These are phyloP conservation scores for Phytophthora lateralis DNA, from an alignment of 352 stramenopile species.

Conservation along the genomic window DNA sequence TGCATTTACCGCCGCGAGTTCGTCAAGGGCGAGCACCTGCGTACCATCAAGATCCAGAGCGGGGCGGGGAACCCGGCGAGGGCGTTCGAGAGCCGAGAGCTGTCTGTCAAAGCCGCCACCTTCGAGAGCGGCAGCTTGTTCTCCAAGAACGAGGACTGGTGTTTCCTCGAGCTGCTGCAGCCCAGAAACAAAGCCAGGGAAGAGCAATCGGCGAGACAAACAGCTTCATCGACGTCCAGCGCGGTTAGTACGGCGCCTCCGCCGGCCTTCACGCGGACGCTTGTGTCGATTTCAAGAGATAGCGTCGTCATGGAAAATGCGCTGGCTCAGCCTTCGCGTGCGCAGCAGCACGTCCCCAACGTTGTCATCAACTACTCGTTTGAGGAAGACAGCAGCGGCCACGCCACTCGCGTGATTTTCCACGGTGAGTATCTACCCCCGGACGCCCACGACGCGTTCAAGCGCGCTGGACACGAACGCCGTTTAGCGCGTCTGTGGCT, in stretches of 20 bases:
- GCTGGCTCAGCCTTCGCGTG: background rate
- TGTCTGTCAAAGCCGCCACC: slow-evolving; percentile 42
- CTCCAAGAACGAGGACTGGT: slow-evolving; percentile 46
- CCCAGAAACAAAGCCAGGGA: slow-evolving; percentile 31
- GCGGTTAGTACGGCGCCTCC: slow-evolving; percentile 2
- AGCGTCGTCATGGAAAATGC: slow-evolving; percentile 24
- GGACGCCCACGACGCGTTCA: slow-evolving; percentile 27
- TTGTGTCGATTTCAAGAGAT: slow-evolving; percentile 31
- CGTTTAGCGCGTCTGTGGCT: slow-evolving; percentile 34
- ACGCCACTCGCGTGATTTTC: slow-evolving; percentile 47
- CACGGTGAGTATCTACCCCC: slow-evolving; percentile 44
- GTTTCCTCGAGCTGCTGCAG: slow-evolving; percentile 47
- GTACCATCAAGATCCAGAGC: slow-evolving; percentile 31
- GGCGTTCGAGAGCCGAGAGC: slow-evolving; percentile 29
- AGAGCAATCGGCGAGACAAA: slow-evolving; percentile 25
- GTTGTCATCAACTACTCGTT: slow-evolving; percentile 55
- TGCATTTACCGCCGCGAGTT: slow-evolving; percentile 42
- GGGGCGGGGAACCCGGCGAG: slow-evolving; percentile 14
- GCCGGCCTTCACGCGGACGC: slow-evolving; percentile 40
- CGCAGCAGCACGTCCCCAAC: slow-evolving; percentile 37
- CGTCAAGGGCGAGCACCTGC: slow-evolving; percentile 42
- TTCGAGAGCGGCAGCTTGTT: slow-evolving; percentile 47
- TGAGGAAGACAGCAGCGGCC: slow-evolving; percentile 39
- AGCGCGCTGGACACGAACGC: slow-evolving; percentile 33
- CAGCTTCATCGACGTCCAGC: slow-evolving; percentile 28